Evolutionary conservation across 2,329 filamentous ascomycete species (phyloP), one percentile per base, ranked within the genome.

Genomic region (Xylaria sp.): DNA sequence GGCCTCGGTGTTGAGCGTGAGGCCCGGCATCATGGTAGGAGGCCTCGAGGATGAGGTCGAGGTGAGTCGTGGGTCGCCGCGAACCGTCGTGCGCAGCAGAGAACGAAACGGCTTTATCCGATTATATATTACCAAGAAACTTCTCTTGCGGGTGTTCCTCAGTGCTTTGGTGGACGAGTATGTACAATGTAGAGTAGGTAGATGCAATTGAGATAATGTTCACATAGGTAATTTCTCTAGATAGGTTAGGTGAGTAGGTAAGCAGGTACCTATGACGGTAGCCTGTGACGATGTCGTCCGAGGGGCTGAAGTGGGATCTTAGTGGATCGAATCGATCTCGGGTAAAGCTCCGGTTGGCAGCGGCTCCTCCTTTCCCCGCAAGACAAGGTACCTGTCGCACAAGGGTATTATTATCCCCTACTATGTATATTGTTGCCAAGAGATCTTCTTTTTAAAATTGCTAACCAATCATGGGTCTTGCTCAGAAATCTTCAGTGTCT

Each of bases 1-100:
- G 45, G 70, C 71, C 60, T 71, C 71, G 2, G 73, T 78, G 71
- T 77, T 77, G 51, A 77, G 69, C 7, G 75, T 76, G 57, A 77
- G 71, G 58, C 74, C 73, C n/a, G 76, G 72, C 76, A 78, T 78
- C 57, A 59, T 72, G 54, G 67, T 51, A 36, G 34, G 63, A 59
- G 27, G 69, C 55, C 67, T 55, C 60, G 63, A 53, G 67, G 57
- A 63, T 36, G 45, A 57, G 51, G 24, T 19, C 53, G 42, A 24
- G 47, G 17, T 19, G 17, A 30, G 56, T 57, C 11, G 54, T 36
- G 56, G 42, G 39, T 50, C 19, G 21, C 11, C 32, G 51, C 42
- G 24, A 21, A 24, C 5, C 7, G 58, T 51, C 4, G 59, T 42
- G 53, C 42, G 24, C 24, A 32, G 11, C 12, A 11, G 4, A 47